Evolutionary conservation across 352 stramenopile genomes (phyloP).

Genomic region (Pythium coloratum): DNA sequence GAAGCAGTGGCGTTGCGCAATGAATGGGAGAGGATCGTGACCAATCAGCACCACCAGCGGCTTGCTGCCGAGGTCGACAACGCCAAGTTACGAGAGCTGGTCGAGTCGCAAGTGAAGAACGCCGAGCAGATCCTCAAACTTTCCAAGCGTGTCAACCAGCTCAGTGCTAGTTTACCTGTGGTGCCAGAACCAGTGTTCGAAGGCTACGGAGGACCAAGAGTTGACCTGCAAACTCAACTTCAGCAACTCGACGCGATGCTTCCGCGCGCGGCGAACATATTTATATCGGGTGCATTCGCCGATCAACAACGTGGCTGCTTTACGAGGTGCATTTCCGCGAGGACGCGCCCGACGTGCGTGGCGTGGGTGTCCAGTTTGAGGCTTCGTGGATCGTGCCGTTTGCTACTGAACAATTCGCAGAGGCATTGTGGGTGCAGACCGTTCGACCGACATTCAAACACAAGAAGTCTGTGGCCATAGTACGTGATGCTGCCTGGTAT

Average conservation of each 20-base stretch:
- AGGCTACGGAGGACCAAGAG: not conserved
- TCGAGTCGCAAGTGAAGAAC: not conserved
- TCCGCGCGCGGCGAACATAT: not conserved
- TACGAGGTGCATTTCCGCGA: not conserved
- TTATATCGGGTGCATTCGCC: not conserved
- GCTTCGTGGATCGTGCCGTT: constrained; percentile 4
- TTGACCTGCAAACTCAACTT: not conserved
- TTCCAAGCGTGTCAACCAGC: not conserved
- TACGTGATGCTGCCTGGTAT: no score
- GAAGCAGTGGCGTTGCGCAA: not conserved
- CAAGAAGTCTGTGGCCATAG: not conserved
- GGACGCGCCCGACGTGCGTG: not conserved
- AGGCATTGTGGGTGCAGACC: constrained; percentile 1
- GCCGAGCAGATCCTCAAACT: not conserved
- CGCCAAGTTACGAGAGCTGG: not conserved
- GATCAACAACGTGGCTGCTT: not conserved
- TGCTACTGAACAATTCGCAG: not conserved
- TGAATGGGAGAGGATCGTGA: constrained; percentile 13
- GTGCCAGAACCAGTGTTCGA: not conserved
- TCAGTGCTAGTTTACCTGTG: not conserved
- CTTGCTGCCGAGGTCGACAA: constrained; percentile 7
- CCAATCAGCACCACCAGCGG: constrained; percentile 1
- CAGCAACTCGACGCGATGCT: not conserved
- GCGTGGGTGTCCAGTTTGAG: not conserved
- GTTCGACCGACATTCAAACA: not conserved